A percentile compares a stretch with the other conserved stretches of the same genome.
Evolutionary conservation across 73 alveolate genomes (phyloP).

Genomic region (Tetrahymena borealis): DNA sequence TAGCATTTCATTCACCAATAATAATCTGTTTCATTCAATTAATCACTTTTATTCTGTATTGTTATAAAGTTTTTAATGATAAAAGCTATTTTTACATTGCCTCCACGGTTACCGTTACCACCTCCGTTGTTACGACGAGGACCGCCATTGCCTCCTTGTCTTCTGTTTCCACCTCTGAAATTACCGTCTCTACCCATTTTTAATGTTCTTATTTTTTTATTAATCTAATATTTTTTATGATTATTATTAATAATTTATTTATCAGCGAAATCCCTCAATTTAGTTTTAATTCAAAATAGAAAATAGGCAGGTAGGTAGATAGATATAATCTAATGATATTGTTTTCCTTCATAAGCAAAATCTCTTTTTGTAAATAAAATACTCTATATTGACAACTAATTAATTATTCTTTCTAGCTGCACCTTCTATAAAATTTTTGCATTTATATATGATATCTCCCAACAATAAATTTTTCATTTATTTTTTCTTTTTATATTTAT

Average conservation of each 20-base stretch:
- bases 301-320: background rate
- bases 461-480: no score
- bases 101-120: background rate
- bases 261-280: background rate
- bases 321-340: background rate
- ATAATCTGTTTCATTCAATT: no score
- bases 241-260: background rate
- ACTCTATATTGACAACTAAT: no score
- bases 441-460: no score
- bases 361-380: no score
- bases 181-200: background rate
- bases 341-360: no score
- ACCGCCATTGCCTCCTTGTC: no score
- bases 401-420: no score
- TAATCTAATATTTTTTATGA: background rate
- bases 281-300: background rate
- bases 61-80: background rate
- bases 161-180: background rate
- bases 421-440: no score
- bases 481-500: no score
- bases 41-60: no score
- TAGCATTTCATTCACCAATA: no score
- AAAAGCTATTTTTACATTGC: background rate
- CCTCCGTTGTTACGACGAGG: background rate
- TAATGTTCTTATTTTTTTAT: background rate